Evolutionary conservation across 345 rosid genomes (phyloP), one percentile per base, ranked within the genome.

Genomic region (Eucalyptus sp.): DNA sequence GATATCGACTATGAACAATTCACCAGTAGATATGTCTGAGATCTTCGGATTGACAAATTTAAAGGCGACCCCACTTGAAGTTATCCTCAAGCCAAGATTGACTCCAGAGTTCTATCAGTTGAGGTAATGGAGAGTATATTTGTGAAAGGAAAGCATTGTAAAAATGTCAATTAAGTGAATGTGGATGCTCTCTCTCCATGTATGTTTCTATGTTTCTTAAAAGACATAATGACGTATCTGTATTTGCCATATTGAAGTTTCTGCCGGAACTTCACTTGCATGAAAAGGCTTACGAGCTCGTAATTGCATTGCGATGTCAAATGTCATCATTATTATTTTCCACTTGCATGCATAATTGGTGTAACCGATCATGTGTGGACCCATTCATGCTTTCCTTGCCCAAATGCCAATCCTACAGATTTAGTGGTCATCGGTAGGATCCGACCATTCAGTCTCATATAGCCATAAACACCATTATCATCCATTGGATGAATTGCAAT

Each of bases 11-110:
- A 50, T 88, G 1, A 11, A 24, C 6, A 44, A 89, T 84, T 90
- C 18, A 18, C 89, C 87, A 1, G 20, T 90, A 16, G 93, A 93
- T 46, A 89, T 90, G 92, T 76, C n/a, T 5, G 92, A 90, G 87
- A 89, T 71, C n/a, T 7, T 13, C 10, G 92, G 90, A 17, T 0
- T 89, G 4, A 88, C 91, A 88, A 91, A 81, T 22, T 22, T 52
- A 5, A 89, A 66, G 87, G 89, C 90, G 3, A 87, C 91, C 8
- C 91, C 92, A 1, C 86, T 93, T 10, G 87, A 91, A 17, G 89
- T 89, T 10, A 37, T 90, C 10, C 27, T 93, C 50, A 85, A 14
- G 7, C 94, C 92, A 2, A 89, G 92, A 51, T 90, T 90, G 25
- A 20, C 46, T 16, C 33, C 12, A 13, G 25, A 86, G 44, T 18